phyloP scores from a whole-genome alignment of 208 protist species.

The Wallacemonas sp. region DNA sequence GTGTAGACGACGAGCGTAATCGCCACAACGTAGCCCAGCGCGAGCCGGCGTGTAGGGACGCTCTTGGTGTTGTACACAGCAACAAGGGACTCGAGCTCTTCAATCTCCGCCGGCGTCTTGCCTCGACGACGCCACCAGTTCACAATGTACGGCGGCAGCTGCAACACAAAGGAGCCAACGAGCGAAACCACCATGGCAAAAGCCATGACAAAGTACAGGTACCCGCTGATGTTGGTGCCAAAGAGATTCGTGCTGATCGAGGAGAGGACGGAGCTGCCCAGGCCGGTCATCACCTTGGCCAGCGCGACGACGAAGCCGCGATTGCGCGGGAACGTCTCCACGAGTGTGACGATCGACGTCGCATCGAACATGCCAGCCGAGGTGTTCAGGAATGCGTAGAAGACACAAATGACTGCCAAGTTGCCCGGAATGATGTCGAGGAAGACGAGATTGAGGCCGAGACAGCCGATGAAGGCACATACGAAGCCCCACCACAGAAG shows the following conservation, averaged over 20 bases:
- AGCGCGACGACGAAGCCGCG: constrained; percentile 60
- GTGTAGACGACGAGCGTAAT: constrained; percentile 55
- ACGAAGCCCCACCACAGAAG: constrained; percentile 40
- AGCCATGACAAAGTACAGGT: constrained; percentile 73
- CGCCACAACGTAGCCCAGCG: constrained; percentile 51
- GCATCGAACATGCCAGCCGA: constrained; percentile 54
- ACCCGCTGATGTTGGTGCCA: constrained; percentile 46
- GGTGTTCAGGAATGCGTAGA: constrained; percentile 69
- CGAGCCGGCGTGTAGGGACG: constrained; percentile 52
- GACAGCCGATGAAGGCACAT: constrained; percentile 38
- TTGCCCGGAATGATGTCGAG: constrained; percentile 46
- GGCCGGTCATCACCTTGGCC: constrained; percentile 70
- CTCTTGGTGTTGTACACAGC: constrained; percentile 51
- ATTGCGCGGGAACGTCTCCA: constrained; percentile 66
- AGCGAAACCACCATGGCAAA: constrained; percentile 36
- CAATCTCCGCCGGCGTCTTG: constrained; percentile 42
- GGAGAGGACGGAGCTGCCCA: constrained; percentile 68
- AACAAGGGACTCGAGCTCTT: constrained; percentile 32
- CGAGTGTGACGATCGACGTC: constrained; percentile 55
- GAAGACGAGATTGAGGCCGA: constrained; percentile 56
- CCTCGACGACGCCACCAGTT: constrained; percentile 62
- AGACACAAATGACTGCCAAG: constrained; percentile 56
- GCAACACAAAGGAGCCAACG: constrained; percentile 29
- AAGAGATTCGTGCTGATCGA: constrained; percentile 61
- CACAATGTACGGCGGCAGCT: constrained; percentile 62